phyloP scores from a whole-genome alignment of 331 rosid species.

The Quercus phellos region DNA sequence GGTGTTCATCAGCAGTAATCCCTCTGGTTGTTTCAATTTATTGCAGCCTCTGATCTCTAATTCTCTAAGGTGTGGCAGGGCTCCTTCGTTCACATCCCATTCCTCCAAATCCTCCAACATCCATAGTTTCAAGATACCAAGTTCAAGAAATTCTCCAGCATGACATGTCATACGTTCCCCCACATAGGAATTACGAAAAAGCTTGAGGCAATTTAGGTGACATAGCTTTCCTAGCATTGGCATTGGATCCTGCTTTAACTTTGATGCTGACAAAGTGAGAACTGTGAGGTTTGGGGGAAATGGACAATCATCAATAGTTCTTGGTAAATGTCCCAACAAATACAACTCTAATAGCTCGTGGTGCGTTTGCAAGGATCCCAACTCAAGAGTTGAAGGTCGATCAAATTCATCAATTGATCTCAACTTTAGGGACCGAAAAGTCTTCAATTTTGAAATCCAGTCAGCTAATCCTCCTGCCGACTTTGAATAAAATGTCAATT shows the following conservation, averaged over 20 bases:
- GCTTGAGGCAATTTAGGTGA: not conserved
- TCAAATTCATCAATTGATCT: not conserved
- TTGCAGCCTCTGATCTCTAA: not conserved
- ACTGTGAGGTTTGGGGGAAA: not conserved
- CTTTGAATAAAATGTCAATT: not conserved
- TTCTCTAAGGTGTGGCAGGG: not conserved
- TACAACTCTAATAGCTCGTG: not conserved
- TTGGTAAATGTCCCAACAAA: slow-evolving; percentile 1
- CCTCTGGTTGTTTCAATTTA: not conserved
- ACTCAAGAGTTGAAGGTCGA: not conserved
- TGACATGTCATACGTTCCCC: not conserved
- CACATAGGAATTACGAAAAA: not conserved
- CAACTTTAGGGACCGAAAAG: slow-evolving; percentile 3
- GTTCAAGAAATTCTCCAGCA: not conserved
- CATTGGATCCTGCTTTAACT: not conserved
- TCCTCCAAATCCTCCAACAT: not conserved
- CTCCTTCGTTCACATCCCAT: not conserved
- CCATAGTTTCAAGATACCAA: not conserved
- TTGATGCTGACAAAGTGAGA: slow-evolving; percentile 4
- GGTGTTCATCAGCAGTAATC: not conserved
- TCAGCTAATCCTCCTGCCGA: not conserved
- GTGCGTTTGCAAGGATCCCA: not conserved
- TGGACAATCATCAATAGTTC: not conserved
- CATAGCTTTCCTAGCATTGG: not conserved
- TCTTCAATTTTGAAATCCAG: not conserved